Conservation (phyloP, 23 red algal genomes). For the Agarophyton chilense region DNA sequence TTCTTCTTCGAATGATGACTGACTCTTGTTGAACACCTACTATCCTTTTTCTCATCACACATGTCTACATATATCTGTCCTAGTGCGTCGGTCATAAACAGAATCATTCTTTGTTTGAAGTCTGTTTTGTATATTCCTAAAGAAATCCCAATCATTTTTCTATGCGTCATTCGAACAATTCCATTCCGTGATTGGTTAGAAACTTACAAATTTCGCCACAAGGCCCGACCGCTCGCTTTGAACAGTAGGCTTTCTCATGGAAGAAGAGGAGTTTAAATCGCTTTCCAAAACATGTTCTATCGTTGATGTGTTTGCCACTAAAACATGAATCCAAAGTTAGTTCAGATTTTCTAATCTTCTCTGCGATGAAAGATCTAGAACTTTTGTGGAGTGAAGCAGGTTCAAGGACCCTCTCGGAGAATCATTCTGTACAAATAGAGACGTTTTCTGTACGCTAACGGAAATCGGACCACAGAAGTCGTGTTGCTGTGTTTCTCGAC, state of each 20-base stretch:
- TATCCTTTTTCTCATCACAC: too few species aligned
- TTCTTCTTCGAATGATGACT: neutral
- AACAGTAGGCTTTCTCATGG: neutral
- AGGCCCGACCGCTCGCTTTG: neutral
- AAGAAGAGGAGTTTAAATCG: neutral
- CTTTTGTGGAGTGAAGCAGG: too few species aligned
- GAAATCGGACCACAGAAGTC: too few species aligned
- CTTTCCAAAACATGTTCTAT: neutral
- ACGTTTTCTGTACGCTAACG: too few species aligned
- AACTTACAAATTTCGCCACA: neutral
- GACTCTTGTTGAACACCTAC: neutral
- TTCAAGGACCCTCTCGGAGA: neutral
- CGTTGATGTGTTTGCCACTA: slow-evolving; percentile 22
- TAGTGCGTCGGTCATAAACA: too few species aligned
- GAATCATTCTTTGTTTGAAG: neutral
- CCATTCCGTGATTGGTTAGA: slow-evolving; percentile 12
- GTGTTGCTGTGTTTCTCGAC: too few species aligned
- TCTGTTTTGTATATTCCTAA: neutral
- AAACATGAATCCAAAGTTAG: slow-evolving; percentile 16
- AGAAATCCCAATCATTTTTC: neutral
- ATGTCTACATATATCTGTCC: too few species aligned
- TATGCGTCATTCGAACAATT: neutral
- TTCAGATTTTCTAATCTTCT: neutral
- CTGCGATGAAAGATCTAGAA: neutral
- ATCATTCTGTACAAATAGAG: neutral